Conservation (phyloP, 1,284 basidiomycete genomes). For the Ceratobasidium sp. region DNA sequence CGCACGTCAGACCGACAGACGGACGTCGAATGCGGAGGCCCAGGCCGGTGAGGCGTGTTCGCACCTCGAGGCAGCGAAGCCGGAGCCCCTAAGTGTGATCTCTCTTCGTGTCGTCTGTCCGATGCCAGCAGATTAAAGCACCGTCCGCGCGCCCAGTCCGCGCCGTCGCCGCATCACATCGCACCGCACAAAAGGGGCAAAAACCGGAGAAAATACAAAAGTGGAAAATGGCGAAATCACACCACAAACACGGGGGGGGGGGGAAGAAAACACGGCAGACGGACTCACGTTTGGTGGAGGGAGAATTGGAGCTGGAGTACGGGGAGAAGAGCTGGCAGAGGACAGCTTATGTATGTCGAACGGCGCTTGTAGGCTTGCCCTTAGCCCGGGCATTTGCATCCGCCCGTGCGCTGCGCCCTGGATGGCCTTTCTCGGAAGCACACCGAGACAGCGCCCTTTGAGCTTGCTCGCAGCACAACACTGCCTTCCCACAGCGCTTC, state of each 20-base stretch:
- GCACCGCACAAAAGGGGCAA: neutral
- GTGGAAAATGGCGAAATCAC: too few relatives aligned
- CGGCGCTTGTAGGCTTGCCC: conserved; percentile 16
- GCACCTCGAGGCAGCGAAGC: conserved; percentile 10
- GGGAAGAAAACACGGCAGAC: neutral
- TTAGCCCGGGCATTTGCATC: conserved; percentile 14
- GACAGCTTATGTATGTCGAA: conserved; percentile 18
- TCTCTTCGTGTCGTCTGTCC: neutral
- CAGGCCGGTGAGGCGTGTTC: conserved; percentile 5
- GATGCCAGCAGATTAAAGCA: too few relatives aligned
- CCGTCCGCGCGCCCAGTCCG: neutral
- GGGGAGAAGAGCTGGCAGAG: neutral
- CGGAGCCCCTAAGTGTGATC: neutral
- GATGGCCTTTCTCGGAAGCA: neutral
- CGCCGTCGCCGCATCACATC: neutral
- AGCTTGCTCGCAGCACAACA: neutral
- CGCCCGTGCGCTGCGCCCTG: conserved; percentile 6
- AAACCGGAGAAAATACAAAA: conserved; percentile 1
- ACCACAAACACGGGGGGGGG: too few relatives aligned
- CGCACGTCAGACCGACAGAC: too few relatives aligned
- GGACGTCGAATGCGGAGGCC: too few relatives aligned
- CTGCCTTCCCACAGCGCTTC: neutral
- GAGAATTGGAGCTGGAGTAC: too few relatives aligned
- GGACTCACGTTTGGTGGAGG: too few relatives aligned
- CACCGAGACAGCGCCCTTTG: conserved; percentile 7